Base-by-base conservation (phyloP, 805 yeast species). In the Grigorovia jiainica region DNA sequence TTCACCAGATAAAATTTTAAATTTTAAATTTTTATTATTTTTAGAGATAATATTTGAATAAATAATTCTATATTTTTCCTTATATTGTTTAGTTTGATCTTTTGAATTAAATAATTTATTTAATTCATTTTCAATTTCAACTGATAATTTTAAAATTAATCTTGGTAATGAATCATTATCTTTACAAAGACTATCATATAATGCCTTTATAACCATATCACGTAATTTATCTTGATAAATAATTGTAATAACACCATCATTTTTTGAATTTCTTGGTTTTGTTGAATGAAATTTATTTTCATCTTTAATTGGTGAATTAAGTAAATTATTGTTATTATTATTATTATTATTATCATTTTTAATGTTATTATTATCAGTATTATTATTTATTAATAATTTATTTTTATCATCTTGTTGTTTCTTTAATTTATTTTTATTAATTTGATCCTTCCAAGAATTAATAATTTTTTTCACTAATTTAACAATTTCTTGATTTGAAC, bases 21-120 rank as follows among this genome's bases (percentile, higher is more conserved):
- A 68, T 51, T 97, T 75, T 45, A 92, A 70, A 47, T 81, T 87
- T 4, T 95, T 95, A 59, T 92, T 92, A 58, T 82, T 82, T 62
- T 84, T 84, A 57, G 90, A 89, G 57, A 92, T 79, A 46, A 92
- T 70, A 59, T 89, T 90, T 72, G 89, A 80, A 36, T 83, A 85
- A 42, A 87, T 73, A 5, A 95, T 82, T 53, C 98, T 74, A 68
- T 89, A 74, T 63, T 83, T 87, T 57, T 81, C 83, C 44, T 92
- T 71, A 62, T 90, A 90, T 32, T 71, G 69, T 30, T 71, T 64
- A 40, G 57, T 61, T 39, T 69, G 66, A 30, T 77, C 68, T 48
- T 75, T 66, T 62, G 73, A 63, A 58, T 76, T 73, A 53, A 81
- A 83, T 36, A 73, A 61, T 45, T 71, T 69, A 60, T 70, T 84